Base-by-base conservation (phyloP, 768 basidiomycete genomes). In the Tephrocybe sp. region DNA sequence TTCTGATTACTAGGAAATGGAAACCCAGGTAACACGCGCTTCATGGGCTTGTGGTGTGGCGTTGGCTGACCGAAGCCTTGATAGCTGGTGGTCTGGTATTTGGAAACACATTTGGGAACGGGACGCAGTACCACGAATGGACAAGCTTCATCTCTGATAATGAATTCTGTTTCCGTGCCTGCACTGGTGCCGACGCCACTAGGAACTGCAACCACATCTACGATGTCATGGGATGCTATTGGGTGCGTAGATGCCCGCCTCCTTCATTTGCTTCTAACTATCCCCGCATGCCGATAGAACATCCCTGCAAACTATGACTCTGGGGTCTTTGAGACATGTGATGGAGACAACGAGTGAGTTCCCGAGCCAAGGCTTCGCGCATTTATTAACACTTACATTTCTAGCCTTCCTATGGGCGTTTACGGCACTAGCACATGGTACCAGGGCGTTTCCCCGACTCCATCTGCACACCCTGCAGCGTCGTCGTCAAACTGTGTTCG, bases 61-160 rank as follows among this genome's bases (percentile, higher is more conserved):
- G 34, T 17, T 6, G 23, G 14, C 32, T 50, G 21, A 45, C 15
- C n/a, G 11, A 24, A 36, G 20, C 3, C 20, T 9, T 10, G 39
- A 11, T 24, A 78, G 85, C 88, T 23, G 90, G 90, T 56, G 88
- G 82, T 26, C 69, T 91, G 15, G 59, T 90, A 28, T 92, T 81
- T 66, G 83, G 86, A 1, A 83, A 79, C 60, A 71, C 71, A 15
- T 88, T 85, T 60, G 77, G 81, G 11, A 58, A 59, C 8, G 62
- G 51, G n/a, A 62, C 62, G 30, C 71, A 92, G 66, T 78, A 86
- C 63, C 85, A 88, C 59, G 86, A 92, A 63, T 94, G 93, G 92
- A 91, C 88, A 38, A 81, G 77, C 67, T 92, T 91, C 72, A 84
- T 91, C 58, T 90, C 88, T 44, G 50, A 44, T 17, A 51, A 14